These are phyloP conservation scores for Arachis stenosperma DNA, from an alignment of 306 rosid genomes.

Conservation along the genomic window DNA sequence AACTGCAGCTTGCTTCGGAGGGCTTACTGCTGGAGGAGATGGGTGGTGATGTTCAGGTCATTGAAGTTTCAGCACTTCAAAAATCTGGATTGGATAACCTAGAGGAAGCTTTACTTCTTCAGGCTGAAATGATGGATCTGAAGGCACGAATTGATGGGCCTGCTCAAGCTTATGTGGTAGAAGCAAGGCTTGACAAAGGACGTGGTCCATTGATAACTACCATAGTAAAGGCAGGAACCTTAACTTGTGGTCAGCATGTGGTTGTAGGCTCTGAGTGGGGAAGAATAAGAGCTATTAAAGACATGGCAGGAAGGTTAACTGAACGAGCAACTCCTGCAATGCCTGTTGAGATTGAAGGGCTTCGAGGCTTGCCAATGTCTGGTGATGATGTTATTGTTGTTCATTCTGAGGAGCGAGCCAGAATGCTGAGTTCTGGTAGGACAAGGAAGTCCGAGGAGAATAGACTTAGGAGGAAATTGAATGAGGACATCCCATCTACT, in stretches of 20 bases:
- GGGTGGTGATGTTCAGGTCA: conserved; percentile 97
- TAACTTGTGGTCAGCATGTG: conserved; percentile 76
- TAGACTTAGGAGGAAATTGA: conserved; percentile 65
- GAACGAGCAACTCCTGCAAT: conserved; percentile 85
- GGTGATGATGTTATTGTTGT: conserved; percentile 94
- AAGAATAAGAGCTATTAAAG: conserved; percentile 86
- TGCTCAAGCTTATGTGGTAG: conserved; percentile 99
- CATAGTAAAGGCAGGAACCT: conserved; percentile 94
- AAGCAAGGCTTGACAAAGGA: conserved; percentile 95
- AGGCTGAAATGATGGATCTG: conserved; percentile 96
- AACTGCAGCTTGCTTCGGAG: conserved; percentile 89
- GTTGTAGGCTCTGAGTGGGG: conserved; percentile 97
- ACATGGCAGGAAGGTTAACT: conserved; percentile 61
- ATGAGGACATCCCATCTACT: conserved; percentile 48
- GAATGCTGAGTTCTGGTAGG: conserved; percentile 93
- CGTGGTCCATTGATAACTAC: conserved; percentile 91
- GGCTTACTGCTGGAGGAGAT: conserved; percentile 93
- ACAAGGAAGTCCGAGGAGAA: conserved; percentile 76
- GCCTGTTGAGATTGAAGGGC: conserved; percentile 97
- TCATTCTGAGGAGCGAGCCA: conserved; percentile 92
- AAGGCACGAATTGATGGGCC: conserved; percentile 92
- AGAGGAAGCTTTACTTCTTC: conserved; percentile 88
- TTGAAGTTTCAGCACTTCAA: conserved; percentile 76
- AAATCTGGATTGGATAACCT: conserved; percentile 83
- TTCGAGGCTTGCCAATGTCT: conserved; percentile 89